Conservation (phyloP, 179 eudicot species). For the Silene noctiflora region DNA sequence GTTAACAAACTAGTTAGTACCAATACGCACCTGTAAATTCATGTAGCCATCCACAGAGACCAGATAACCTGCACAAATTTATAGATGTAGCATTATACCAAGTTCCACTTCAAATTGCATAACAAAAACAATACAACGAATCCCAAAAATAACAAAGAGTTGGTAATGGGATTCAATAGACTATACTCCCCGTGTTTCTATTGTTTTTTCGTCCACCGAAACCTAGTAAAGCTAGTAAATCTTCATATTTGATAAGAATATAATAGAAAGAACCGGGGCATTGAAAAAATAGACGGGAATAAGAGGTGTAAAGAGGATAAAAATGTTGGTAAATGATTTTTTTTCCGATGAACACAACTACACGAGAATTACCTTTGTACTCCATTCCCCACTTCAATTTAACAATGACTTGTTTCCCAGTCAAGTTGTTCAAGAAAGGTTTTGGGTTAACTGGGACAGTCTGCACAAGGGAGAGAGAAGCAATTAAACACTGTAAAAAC, state of each 20-base stretch:
- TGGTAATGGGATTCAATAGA: no score
- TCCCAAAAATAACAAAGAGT: no score
- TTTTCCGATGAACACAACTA: not conserved
- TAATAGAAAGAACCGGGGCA: no score
- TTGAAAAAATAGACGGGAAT: no score
- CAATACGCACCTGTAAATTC: constrained; percentile 66
- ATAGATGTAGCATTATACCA: not conserved
- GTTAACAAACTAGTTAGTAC: not conserved
- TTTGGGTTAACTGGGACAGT: constrained; percentile 73
- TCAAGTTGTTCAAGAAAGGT: constrained; percentile 72
- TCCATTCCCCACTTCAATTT: constrained; percentile 88
- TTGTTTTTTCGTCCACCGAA: no score
- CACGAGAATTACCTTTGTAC: constrained; percentile 62
- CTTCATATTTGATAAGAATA: no score
- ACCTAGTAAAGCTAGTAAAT: no score
- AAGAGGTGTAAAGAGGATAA: no score
- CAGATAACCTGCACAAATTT: constrained; percentile 48
- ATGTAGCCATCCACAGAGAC: constrained; percentile 86
- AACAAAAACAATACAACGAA: no score
- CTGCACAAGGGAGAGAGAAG: constrained; percentile 30
- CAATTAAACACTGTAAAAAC: constrained; percentile 9
- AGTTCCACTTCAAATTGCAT: not conserved
- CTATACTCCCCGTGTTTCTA: no score
- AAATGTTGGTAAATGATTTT: not conserved
- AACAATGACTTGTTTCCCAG: constrained; percentile 68